Conservation (phyloP, 2,329 filamentous ascomycete genomes). For the Aspergillus uvarum region DNA sequence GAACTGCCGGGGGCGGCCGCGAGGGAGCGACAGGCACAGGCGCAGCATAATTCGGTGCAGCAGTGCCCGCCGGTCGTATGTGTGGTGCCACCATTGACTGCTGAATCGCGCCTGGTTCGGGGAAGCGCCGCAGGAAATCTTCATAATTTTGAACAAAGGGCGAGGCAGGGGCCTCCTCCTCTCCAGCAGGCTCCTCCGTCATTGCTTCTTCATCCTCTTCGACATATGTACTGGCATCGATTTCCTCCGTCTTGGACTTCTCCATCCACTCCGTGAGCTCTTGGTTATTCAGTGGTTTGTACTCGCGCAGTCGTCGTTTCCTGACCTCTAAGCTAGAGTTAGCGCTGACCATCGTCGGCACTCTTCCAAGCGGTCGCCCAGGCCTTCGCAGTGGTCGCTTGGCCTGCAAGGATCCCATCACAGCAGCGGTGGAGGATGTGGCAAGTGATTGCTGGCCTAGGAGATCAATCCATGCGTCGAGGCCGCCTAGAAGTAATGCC, state of each 20-base stretch:
- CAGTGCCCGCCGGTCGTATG: constrained; percentile 27
- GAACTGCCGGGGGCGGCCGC: constrained; percentile 67
- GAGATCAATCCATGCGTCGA: constrained; percentile 84
- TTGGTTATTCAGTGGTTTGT: constrained; percentile 72
- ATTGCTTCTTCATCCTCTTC: constrained; percentile 42
- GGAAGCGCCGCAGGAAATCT: constrained; percentile 80
- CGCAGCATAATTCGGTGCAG: constrained; percentile 36
- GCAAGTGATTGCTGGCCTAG: constrained; percentile 68
- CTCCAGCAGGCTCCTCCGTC: constrained; percentile 44
- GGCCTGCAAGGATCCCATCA: constrained; percentile 46
- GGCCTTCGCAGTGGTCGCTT: constrained; percentile 39
- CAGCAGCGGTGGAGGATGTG: constrained; percentile 55
- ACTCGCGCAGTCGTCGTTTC: constrained; percentile 58
- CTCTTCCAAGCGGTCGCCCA: constrained; percentile 52
- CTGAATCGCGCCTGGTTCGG: constrained; percentile 63
- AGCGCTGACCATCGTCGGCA: constrained; percentile 52
- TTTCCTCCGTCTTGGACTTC: constrained; percentile 67
- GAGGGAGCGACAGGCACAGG: constrained; percentile 59
- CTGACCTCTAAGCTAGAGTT: constrained; percentile 56
- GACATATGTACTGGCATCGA: constrained; percentile 44
- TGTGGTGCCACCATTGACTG: constrained; percentile 56
- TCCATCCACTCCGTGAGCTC: constrained; percentile 82
- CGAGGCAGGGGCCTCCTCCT: constrained; percentile 44
- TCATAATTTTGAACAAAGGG: constrained; percentile 70
- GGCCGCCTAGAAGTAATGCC: constrained; percentile 75